phyloP scores from a whole-genome alignment of 306 rosid genomes.

The Pueraria montana region DNA sequence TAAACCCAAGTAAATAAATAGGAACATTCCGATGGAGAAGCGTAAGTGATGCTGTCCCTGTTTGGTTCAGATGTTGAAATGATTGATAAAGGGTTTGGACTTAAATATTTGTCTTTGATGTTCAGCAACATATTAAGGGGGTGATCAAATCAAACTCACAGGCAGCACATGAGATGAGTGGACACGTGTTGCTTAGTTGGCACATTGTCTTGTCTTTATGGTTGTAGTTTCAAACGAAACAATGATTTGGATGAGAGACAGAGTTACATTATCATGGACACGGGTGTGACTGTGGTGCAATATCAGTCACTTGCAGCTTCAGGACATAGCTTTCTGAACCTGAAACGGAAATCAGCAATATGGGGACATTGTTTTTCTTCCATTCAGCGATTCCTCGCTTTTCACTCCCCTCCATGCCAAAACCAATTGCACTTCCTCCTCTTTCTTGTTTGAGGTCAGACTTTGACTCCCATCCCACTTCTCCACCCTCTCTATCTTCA shows the following conservation, averaged over 20 bases:
- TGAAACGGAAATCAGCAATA: slow-evolving; percentile 4
- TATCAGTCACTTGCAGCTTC: neutral
- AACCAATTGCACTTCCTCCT: slow-evolving; percentile 48
- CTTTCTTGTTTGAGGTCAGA: slow-evolving; percentile 61
- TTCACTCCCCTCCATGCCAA: slow-evolving; percentile 1
- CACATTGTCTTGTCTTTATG: neutral
- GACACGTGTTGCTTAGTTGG: slow-evolving; percentile 37
- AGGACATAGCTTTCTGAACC: neutral
- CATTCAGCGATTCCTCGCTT: slow-evolving; percentile 45
- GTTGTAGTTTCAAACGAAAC: neutral
- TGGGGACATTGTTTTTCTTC: slow-evolving; percentile 49
- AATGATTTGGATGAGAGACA: neutral
- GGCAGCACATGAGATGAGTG: neutral
- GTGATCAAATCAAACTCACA: neutral
- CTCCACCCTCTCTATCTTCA: neutral
- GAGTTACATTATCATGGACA: slow-evolving; percentile 19
- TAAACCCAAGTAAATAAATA: too few species aligned
- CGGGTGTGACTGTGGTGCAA: neutral
- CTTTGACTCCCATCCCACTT: neutral
- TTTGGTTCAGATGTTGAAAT: neutral
- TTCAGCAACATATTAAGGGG: neutral
- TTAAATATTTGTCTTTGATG: neutral
- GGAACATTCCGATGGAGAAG: neutral
- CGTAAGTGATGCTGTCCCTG: neutral
- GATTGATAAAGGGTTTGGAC: neutral